A percentile compares a stretch with the other conserved stretches of the same genome.
Conservation (phyloP, 371 early-diverging fungal species). For the Blastocladiella emersonii region DNA sequence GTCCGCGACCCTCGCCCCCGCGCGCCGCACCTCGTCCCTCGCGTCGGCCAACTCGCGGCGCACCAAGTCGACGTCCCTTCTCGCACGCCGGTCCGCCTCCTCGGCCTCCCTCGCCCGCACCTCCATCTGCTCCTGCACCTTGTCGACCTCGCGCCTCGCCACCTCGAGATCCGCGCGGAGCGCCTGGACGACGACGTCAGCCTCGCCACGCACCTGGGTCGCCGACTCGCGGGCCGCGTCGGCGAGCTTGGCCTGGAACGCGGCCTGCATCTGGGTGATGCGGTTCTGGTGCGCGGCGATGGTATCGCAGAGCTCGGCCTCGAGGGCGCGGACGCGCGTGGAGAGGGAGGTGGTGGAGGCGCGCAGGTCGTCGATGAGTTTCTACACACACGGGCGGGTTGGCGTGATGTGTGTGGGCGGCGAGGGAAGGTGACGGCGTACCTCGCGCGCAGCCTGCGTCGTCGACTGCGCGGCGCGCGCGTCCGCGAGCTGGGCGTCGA, state of each 20-base stretch:
- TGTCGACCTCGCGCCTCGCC: no score
- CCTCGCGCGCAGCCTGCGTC: neutral
- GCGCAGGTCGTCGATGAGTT: neutral
- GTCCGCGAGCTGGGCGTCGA: neutral
- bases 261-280: neutral
- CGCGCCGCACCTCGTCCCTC: no score
- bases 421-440: neutral
- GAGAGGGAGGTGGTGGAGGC: neutral
- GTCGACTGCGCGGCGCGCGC: neutral
- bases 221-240: neutral
- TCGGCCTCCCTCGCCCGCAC: no score
- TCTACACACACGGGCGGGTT: neutral
- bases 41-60: no score
- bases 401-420: neutral
- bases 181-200: neutral
- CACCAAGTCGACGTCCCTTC: no score
- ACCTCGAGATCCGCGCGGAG: neutral
- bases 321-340: neutral
- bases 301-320: neutral
- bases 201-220: neutral
- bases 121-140: no score
- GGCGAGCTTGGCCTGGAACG: neutral
- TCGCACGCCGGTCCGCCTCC: no score
- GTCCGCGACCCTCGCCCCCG: no score
- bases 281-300: neutral